Conservation (phyloP, 169 alveolate species). For the Theileria luwenshuni region DNA sequence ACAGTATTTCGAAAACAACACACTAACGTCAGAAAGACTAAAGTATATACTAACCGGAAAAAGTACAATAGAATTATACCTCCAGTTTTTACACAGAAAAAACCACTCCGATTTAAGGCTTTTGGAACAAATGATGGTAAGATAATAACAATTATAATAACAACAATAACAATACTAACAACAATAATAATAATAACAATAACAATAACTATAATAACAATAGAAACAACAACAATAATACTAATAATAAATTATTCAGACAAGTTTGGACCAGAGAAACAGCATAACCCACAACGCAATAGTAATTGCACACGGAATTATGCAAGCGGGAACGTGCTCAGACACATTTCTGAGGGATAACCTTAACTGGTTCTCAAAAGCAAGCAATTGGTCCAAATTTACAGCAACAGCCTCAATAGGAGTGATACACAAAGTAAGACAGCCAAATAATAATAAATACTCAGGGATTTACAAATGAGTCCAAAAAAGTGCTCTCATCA, state of each 20-base stretch:
- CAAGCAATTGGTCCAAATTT: slow-evolving; percentile 94
- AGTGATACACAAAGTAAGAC: slow-evolving; percentile 87
- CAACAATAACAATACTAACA: not conserved
- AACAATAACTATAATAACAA: not conserved
- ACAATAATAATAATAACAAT: not conserved
- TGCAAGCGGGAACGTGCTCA: slow-evolving; percentile 95
- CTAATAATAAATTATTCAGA: slow-evolving; percentile 13
- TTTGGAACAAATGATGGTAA: slow-evolving; percentile 70
- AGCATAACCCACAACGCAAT: slow-evolving; percentile 88
- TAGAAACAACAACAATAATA: not conserved
- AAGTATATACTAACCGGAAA: slow-evolving; percentile 80
- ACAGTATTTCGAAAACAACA: slow-evolving; percentile 5
- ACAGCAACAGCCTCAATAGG: slow-evolving; percentile 97
- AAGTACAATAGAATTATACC: slow-evolving; percentile 74
- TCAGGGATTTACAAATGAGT: slow-evolving; percentile 57
- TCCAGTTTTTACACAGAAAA: slow-evolving; percentile 87
- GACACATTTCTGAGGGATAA: slow-evolving; percentile 92
- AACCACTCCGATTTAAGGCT: slow-evolving; percentile 88
- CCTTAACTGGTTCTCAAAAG: slow-evolving; percentile 94
- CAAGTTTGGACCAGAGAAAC: slow-evolving; percentile 72
- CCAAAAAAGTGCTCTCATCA: slow-evolving; percentile 55
- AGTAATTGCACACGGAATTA: slow-evolving; percentile 88
- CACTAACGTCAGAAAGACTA: slow-evolving; percentile 46
- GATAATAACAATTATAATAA: not conserved
- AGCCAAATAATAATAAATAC: slow-evolving; percentile 20